Conservation (phyloP, 1,284 basidiomycete species). For the Fereydounia khargensis region DNA sequence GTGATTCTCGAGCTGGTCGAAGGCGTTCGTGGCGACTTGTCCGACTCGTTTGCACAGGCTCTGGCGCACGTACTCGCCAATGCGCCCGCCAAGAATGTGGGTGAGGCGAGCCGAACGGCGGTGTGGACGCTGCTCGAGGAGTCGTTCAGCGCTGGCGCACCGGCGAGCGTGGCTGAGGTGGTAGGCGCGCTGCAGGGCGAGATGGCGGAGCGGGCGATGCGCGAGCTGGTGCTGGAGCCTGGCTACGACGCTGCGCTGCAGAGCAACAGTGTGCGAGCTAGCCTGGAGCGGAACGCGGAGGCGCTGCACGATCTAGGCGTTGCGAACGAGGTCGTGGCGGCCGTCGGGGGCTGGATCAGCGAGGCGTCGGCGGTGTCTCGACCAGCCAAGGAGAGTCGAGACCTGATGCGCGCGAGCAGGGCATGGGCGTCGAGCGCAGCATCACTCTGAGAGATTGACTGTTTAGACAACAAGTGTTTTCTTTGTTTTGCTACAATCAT, state of each 20-base stretch:
- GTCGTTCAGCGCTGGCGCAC: conserved; percentile 64
- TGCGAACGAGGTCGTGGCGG: conserved; percentile 21
- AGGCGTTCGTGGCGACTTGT: conserved; percentile 53
- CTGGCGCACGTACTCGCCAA: conserved; percentile 74
- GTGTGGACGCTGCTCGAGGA: conserved; percentile 75
- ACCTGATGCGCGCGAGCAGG: conserved; percentile 13
- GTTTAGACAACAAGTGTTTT: too few relatives aligned
- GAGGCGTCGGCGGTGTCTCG: conserved; percentile 26
- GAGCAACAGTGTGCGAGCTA: conserved; percentile 16
- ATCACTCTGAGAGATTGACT: too few relatives aligned
- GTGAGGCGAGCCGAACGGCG: conserved; percentile 70
- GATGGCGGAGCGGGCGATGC: conserved; percentile 11
- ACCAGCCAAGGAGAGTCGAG: conserved; percentile 27
- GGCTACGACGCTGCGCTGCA: conserved; percentile 27
- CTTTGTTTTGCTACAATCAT: too few relatives aligned
- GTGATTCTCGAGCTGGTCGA: conserved; percentile 78
- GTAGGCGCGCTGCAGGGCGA: conserved; percentile 64
- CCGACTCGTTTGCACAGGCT: conserved; percentile 72
- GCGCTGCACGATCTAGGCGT: conserved; percentile 21
- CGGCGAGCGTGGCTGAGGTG: conserved; percentile 64
- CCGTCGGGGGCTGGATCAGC: conserved; percentile 32
- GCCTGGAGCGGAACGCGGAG: conserved; percentile 17
- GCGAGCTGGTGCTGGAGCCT: conserved; percentile 9
- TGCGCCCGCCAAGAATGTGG: conserved; percentile 70
- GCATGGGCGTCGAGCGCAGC: too few relatives aligned